Conservation (phyloP, 139 green algal species). For the Micractinium sp. region DNA sequence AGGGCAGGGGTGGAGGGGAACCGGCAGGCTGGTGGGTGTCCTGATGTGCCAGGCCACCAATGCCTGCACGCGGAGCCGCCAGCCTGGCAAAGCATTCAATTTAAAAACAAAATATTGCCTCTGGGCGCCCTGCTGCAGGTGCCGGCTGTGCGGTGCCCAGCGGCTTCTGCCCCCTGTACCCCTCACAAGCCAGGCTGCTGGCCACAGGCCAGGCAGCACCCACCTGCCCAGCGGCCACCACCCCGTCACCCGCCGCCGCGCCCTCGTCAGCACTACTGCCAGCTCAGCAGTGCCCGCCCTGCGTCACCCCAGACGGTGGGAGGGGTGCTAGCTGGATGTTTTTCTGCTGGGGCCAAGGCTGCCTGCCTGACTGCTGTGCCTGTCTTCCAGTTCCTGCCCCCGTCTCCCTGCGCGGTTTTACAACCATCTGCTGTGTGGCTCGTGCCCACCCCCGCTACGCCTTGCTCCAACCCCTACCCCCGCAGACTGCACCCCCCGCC, state of each 20-base stretch:
- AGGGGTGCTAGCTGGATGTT: not conserved
- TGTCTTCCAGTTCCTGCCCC: not conserved
- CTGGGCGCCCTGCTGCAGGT: not conserved
- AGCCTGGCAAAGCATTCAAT: no score
- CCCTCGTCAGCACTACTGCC: not conserved
- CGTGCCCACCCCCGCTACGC: no score
- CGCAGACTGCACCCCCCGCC: slow-evolving; percentile 37
- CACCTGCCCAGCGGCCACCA: not conserved
- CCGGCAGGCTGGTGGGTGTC: no score
- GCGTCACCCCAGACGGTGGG: not conserved
- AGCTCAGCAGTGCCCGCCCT: not conserved
- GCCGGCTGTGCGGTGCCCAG: not conserved
- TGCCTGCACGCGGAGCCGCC: no score
- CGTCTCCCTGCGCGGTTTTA: not conserved
- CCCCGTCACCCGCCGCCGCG: no score
- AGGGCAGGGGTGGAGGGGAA: no score
- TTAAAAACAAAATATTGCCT: no score
- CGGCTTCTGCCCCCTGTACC: not conserved
- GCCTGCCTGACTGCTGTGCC: not conserved
- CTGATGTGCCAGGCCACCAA: no score
- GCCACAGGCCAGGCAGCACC: not conserved
- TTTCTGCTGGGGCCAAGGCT: no score
- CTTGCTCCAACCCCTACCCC: not conserved
- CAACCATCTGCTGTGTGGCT: not conserved
- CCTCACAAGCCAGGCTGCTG: not conserved